Evolutionary conservation across 2,329 filamentous ascomycete genomes (phyloP).

Genomic region (Escovopsis sp.): DNA sequence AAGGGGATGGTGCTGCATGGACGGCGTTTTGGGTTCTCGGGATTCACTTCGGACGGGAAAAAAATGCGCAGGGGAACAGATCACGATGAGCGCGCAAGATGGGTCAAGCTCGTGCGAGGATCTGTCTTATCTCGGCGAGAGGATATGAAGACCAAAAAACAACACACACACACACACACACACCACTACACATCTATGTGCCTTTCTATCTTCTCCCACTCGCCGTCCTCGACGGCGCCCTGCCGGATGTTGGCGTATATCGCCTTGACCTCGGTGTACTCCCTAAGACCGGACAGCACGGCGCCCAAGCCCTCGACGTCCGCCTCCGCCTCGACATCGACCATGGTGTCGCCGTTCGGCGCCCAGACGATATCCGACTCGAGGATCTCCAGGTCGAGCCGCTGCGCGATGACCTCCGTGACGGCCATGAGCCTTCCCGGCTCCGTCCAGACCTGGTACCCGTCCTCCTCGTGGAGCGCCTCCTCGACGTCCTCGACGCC

Average conservation of each 20-base stretch:
- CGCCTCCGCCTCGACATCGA: conserved; percentile 43
- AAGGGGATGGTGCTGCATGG: conserved; percentile 4
- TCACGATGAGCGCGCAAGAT: too few species aligned
- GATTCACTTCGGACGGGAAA: too few species aligned
- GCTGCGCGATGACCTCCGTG: conserved; percentile 38
- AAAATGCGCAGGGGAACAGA: too few species aligned
- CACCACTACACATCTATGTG: conserved; percentile 32
- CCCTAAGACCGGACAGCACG: conserved; percentile 46
- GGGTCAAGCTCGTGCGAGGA: too few species aligned
- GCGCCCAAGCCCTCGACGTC: conserved; percentile 38
- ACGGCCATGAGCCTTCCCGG: conserved; percentile 19
- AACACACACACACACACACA: too few species aligned
- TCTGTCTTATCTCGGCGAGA: too few species aligned
- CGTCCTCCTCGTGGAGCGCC: conserved; percentile 43
- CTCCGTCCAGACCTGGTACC: conserved; percentile 44
- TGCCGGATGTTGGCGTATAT: conserved; percentile 58
- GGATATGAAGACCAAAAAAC: background rate
- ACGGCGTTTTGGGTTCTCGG: conserved; percentile 3
- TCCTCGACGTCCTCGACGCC: conserved; percentile 61
- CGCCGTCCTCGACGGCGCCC: conserved; percentile 35
- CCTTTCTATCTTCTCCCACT: conserved; percentile 38
- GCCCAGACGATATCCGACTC: conserved; percentile 75
- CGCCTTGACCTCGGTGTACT: conserved; percentile 59
- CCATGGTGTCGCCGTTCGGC: conserved; percentile 65
- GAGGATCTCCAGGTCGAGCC: conserved; percentile 51